Percentiles rank a stretch among this genome's conserved stretches.
Conservation (phyloP, 352 stramenopile genomes). For the Plasmopara muralis region DNA sequence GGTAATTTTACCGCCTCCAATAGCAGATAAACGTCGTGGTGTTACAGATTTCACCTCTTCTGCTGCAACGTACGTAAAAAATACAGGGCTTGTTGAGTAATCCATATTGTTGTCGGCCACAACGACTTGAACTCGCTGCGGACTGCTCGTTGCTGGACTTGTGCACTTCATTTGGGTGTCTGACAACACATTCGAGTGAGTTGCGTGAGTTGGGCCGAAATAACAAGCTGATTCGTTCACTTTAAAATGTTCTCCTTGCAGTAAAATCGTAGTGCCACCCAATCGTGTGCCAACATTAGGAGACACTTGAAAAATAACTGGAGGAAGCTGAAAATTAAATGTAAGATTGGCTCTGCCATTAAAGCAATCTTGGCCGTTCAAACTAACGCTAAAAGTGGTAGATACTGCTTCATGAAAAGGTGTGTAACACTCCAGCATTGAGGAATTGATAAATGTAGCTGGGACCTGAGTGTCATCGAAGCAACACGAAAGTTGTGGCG, state of each 20-base stretch:
- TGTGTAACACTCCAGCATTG: conserved; percentile 45
- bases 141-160: conserved; percentile 25
- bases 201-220: conserved; percentile 22
- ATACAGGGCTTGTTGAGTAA: conserved; percentile 30
- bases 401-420: conserved; percentile 23
- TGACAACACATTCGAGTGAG: conserved; percentile 20
- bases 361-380: conserved; percentile 53
- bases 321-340: conserved; percentile 39
- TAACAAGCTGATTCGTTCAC: conserved; percentile 33
- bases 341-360: conserved; percentile 24
- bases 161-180: conserved; percentile 37
- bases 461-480: conserved; percentile 45
- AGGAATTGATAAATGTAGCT: conserved; percentile 61
- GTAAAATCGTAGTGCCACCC: conserved; percentile 42
- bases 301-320: conserved; percentile 23
- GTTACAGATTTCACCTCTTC: conserved; percentile 39
- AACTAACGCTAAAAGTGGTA: conserved; percentile 34
- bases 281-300: conserved; percentile 34
- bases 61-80: conserved; percentile 33
- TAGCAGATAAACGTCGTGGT: conserved; percentile 28
- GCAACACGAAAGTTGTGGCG: conserved; percentile 50
- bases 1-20: conserved; percentile 26
- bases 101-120: conserved; percentile 69
- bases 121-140: conserved; percentile 22
- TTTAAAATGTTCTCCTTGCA: conserved; percentile 40